Conservation (phyloP, 2,329 filamentous ascomycete genomes). For the Neonectria hederae region DNA sequence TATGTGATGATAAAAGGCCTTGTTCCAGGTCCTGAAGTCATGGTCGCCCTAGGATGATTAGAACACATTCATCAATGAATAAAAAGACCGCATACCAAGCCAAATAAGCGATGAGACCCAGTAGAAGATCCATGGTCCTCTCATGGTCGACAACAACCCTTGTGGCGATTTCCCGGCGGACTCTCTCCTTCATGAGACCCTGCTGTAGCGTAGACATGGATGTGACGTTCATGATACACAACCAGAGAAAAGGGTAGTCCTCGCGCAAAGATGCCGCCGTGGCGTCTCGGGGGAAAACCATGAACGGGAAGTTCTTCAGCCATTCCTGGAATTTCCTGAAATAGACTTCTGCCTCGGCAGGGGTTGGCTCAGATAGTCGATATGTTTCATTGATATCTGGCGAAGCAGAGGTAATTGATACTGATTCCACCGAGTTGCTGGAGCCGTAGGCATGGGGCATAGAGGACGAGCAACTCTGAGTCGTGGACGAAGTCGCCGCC, state of each 20-base stretch:
- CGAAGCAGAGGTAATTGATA: slow-evolving; percentile 13
- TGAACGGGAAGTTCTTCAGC: slow-evolving; percentile 56
- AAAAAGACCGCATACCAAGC: slow-evolving; percentile 52
- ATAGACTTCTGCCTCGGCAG: slow-evolving; percentile 50
- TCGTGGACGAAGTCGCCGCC: slow-evolving; percentile 47
- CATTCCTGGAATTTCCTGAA: slow-evolving; percentile 54
- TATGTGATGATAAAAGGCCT: slow-evolving; percentile 58
- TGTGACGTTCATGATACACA: slow-evolving; percentile 58
- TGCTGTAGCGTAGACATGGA: slow-evolving; percentile 55
- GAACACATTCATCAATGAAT: not conserved
- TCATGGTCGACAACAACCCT: slow-evolving; percentile 59
- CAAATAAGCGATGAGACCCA: slow-evolving; percentile 58
- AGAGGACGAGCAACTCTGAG: slow-evolving; percentile 17
- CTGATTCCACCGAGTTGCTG: slow-evolving; percentile 10
- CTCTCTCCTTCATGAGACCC: slow-evolving; percentile 49
- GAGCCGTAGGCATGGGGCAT: slow-evolving; percentile 22
- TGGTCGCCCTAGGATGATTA: slow-evolving; percentile 48
- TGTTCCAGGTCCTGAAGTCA: slow-evolving; percentile 47
- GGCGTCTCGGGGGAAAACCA: slow-evolving; percentile 51
- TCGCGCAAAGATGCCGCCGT: slow-evolving; percentile 51
- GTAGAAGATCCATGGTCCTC: slow-evolving; percentile 60
- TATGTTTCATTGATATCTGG: slow-evolving; percentile 33
- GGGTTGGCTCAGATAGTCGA: slow-evolving; percentile 43
- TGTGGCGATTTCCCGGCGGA: slow-evolving; percentile 56
- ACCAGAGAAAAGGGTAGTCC: slow-evolving; percentile 59